Evolutionary conservation across 495 filamentous ascomycete genomes (phyloP).

Genomic region (Wilcoxina mikolae): DNA sequence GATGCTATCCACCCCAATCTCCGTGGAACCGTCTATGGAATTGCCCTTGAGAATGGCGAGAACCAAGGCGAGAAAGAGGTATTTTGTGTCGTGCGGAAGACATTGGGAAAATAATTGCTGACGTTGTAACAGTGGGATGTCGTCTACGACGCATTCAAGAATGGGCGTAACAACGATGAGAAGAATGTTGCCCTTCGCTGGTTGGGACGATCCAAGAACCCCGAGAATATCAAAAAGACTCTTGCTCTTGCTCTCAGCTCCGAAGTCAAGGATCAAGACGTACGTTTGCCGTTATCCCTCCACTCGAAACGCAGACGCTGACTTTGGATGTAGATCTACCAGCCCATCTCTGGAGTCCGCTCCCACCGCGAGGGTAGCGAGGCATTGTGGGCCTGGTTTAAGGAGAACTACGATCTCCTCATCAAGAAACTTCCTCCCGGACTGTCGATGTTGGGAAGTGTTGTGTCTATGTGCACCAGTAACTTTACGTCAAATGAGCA

Average conservation of each 20-base stretch:
- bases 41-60: conserved; percentile 51
- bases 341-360: conserved; percentile 64
- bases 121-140: conserved; percentile 47
- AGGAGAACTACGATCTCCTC: conserved; percentile 69
- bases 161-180: conserved; percentile 81
- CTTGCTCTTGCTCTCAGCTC: conserved; percentile 58
- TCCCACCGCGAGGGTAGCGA: conserved; percentile 63
- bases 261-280: conserved; percentile 86
- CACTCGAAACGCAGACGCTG: conserved; percentile 3
- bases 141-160: conserved; percentile 65
- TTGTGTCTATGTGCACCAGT: conserved; percentile 71
- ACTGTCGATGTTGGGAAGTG: conserved; percentile 66
- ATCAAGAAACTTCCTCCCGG: conserved; percentile 66
- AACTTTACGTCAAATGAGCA: conserved; percentile 67
- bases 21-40: conserved; percentile 52
- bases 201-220: conserved; percentile 62
- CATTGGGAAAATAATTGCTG: conserved; percentile 17
- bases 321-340: conserved; percentile 47
- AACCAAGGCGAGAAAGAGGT: conserved; percentile 50
- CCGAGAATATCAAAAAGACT: conserved; percentile 66
- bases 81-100: conserved; percentile 22
- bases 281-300: conserved; percentile 7
- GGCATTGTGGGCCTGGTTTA: conserved; percentile 70
- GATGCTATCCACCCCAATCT: conserved; percentile 61
- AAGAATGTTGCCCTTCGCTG: conserved; percentile 86